phyloP scores from a whole-genome alignment of 164 flowering plant genomes.

The Pachysandra terminalis region DNA sequence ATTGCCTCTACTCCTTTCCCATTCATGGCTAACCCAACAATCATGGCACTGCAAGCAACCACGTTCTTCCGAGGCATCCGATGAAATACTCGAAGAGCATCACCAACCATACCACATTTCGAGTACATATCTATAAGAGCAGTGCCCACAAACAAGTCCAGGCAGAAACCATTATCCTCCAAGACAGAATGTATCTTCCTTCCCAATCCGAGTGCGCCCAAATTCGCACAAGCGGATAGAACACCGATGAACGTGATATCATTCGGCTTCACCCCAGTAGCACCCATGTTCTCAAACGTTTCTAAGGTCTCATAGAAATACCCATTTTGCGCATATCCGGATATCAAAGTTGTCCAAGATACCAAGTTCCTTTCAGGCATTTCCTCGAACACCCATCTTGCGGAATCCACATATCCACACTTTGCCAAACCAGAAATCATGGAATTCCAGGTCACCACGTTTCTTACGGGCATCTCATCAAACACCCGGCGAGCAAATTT shows the following conservation, averaged over 20 bases:
- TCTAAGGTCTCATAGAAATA: slow-evolving; percentile 19
- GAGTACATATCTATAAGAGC: slow-evolving; percentile 29
- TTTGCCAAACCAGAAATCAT: slow-evolving; percentile 21
- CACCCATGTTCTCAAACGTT: slow-evolving; percentile 19
- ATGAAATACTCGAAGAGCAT: slow-evolving; percentile 19
- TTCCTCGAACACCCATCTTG: slow-evolving; percentile 16
- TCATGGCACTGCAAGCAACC: slow-evolving; percentile 25
- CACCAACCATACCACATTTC: slow-evolving; percentile 25
- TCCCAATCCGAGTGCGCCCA: slow-evolving; percentile 26
- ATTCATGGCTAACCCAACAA: slow-evolving; percentile 26
- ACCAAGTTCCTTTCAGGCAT: slow-evolving; percentile 27
- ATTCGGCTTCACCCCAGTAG: slow-evolving; percentile 20
- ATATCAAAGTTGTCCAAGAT: slow-evolving; percentile 27
- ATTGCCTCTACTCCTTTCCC: slow-evolving; percentile 24
- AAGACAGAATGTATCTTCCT: slow-evolving; percentile 18
- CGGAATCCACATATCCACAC: slow-evolving; percentile 16
- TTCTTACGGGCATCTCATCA: slow-evolving; percentile 19
- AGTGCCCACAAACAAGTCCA: slow-evolving; percentile 23
- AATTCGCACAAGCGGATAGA: slow-evolving; percentile 26
- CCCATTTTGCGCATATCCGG: slow-evolving; percentile 22
- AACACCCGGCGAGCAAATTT: slow-evolving; percentile 16
- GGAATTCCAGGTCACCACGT: slow-evolving; percentile 25
- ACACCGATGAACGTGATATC: slow-evolving; percentile 28
- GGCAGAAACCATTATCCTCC: slow-evolving; percentile 14
- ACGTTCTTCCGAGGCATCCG: slow-evolving; percentile 20